These are phyloP conservation scores for Effrenium voratum DNA, from an alignment of 73 alveolate genomes.

Conservation along the genomic window DNA sequence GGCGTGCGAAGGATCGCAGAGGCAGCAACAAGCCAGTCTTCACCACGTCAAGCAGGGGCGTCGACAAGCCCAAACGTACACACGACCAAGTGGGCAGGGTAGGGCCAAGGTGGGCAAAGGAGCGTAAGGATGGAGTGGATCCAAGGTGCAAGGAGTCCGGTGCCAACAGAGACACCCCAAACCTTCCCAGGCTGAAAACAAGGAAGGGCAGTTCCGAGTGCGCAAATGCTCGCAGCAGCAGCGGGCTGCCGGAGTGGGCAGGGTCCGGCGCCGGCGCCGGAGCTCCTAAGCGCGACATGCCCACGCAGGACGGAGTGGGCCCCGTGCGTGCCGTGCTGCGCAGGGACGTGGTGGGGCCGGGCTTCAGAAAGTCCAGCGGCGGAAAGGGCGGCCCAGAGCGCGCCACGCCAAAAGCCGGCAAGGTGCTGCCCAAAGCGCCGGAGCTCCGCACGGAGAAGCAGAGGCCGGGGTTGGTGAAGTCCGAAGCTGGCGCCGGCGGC, in stretches of 20 bases:
- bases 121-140: background rate
- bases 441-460: background rate
- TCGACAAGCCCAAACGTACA: background rate
- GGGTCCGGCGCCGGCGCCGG: background rate
- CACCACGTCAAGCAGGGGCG: background rate
- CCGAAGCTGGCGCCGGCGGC: background rate
- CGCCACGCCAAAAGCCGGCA: background rate
- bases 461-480: background rate
- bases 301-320: background rate
- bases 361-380: constrained; percentile 1
- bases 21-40: background rate
- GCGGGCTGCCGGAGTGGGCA: background rate
- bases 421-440: background rate
- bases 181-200: background rate
- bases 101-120: background rate
- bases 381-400: background rate
- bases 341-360: background rate
- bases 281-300: background rate
- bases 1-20: background rate
- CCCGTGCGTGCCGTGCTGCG: background rate
- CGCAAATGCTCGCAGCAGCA: background rate
- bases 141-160: background rate
- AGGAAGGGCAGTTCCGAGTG: background rate
- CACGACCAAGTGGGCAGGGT: background rate
- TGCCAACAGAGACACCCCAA: background rate